phyloP scores from a whole-genome alignment of 164 flowering plant genomes.

The Stephania yunnanensis region DNA sequence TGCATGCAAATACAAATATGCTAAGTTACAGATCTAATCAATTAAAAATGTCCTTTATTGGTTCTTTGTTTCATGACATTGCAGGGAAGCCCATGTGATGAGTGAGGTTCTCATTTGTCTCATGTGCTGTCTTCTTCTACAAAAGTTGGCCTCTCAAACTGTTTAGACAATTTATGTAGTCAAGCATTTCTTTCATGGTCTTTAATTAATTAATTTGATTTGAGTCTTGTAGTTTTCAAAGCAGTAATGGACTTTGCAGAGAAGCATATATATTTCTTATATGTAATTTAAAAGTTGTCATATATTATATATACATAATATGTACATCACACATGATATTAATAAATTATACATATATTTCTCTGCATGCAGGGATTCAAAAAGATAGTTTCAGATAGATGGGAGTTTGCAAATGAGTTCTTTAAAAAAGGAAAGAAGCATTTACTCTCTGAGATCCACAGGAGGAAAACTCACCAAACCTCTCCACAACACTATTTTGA shows the following conservation, averaged over 20 bases:
- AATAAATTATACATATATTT: neutral
- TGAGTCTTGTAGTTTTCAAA: slow-evolving; percentile 11
- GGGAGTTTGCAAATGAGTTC: slow-evolving; percentile 61
- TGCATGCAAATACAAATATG: neutral
- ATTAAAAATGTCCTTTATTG: neutral
- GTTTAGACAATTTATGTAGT: neutral
- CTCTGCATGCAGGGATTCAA: slow-evolving; percentile 39
- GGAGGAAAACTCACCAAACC: slow-evolving; percentile 39
- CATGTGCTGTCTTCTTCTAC: slow-evolving; percentile 9
- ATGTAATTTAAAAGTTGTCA: neutral
- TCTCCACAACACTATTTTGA: slow-evolving; percentile 20
- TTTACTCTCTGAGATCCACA: slow-evolving; percentile 41
- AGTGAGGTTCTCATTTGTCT: neutral
- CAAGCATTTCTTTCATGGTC: neutral
- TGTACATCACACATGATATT: too few species aligned
- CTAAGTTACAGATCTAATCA: neutral
- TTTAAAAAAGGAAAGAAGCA: slow-evolving; percentile 49
- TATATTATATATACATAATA: neutral
- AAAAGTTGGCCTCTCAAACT: neutral
- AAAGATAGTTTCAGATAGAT: slow-evolving; percentile 52
- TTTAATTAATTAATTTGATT: neutral
- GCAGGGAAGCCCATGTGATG: neutral
- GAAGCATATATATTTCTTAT: neutral
- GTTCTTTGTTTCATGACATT: neutral
- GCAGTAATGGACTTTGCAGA: neutral